A percentile compares a stretch with the other conserved stretches of the same genome.
These are phyloP conservation scores for Yamadazyma membranifaciens DNA, from an alignment of 1,139 yeast species.

Conservation along the genomic window DNA sequence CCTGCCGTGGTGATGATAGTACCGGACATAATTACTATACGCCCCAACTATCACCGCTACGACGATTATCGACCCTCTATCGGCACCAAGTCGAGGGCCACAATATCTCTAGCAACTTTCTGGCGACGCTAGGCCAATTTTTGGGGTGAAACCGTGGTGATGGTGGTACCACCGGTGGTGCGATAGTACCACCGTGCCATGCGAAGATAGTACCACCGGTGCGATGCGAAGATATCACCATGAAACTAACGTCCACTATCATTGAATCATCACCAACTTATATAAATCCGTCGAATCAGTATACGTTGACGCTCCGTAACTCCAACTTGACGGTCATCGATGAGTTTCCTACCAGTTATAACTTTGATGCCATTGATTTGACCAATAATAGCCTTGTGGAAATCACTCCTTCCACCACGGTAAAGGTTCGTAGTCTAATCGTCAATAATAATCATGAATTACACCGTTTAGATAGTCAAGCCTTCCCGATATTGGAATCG, in stretches of 20 bases:
- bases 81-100: no score
- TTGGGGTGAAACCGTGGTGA: no score
- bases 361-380: slow-evolving; percentile 58
- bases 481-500: slow-evolving; percentile 45
- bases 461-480: slow-evolving; percentile 21
- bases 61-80: no score
- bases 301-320: slow-evolving; percentile 36
- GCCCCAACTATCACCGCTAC: no score
- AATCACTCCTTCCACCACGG: slow-evolving; percentile 20
- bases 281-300: slow-evolving; percentile 35
- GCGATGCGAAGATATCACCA: slow-evolving; percentile 11
- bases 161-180: no score
- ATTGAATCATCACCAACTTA: slow-evolving; percentile 32
- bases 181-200: no score
- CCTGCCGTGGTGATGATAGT: background rate
- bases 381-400: slow-evolving; percentile 62
- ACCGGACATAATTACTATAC: background rate
- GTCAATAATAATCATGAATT: slow-evolving; percentile 57
- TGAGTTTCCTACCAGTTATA: slow-evolving; percentile 32
- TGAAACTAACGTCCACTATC: slow-evolving; percentile 39
- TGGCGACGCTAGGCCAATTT: no score
- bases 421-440: slow-evolving; percentile 27
- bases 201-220: background rate
- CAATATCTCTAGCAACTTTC: no score
- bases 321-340: slow-evolving; percentile 35